These are phyloP conservation scores for Dactylellina leptospora DNA, from an alignment of 2,329 filamentous ascomycete genomes.

Conservation along the genomic window DNA sequence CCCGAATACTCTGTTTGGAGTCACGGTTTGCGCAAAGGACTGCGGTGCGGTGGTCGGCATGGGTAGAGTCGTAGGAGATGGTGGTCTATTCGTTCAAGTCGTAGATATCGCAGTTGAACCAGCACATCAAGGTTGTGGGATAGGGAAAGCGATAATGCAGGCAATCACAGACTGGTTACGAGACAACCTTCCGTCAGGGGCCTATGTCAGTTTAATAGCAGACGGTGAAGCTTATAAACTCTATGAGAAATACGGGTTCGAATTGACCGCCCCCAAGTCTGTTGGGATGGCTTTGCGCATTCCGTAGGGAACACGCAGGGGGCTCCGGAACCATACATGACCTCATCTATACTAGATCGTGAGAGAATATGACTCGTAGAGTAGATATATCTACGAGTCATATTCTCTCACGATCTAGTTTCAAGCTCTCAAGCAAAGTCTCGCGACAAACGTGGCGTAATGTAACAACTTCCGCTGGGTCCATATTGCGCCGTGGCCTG, in stretches of 20 bases:
- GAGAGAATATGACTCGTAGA: no score
- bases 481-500: no score
- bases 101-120: slow-evolving; percentile 35
- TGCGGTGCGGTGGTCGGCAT: slow-evolving; percentile 18
- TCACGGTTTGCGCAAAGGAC: not conserved
- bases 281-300: slow-evolving; percentile 35
- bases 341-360: no score
- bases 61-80: slow-evolving; percentile 24
- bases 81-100: slow-evolving; percentile 27
- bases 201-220: slow-evolving; percentile 34
- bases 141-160: slow-evolving; percentile 22
- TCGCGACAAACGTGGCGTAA: no score
- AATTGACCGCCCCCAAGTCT: slow-evolving; percentile 23
- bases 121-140: slow-evolving; percentile 8
- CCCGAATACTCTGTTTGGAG: slow-evolving; percentile 26
- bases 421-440: no score
- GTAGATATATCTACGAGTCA: no score
- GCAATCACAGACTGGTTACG: slow-evolving; percentile 21
- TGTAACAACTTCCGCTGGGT: no score
- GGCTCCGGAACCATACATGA: no score
- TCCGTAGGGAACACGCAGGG: no score
- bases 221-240: slow-evolving; percentile 31
- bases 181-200: slow-evolving; percentile 9
- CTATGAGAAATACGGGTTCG: slow-evolving; percentile 30
- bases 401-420: no score